Percentiles rank a stretch among this genome's conserved stretches.
Conservation (phyloP, 164 flowering plant species). For the Dillenia turbinata region DNA sequence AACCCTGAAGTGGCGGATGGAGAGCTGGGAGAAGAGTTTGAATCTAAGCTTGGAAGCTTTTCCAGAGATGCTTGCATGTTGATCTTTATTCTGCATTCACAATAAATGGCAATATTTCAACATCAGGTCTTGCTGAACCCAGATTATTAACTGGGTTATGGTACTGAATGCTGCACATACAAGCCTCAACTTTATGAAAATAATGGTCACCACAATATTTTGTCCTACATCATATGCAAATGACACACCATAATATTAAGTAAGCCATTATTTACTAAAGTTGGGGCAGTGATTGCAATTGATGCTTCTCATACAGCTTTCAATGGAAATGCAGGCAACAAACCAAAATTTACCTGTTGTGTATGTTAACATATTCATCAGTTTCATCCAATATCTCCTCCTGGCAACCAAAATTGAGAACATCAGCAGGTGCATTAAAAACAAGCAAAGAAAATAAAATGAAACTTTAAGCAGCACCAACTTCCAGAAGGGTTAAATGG, state of each 20-base stretch:
- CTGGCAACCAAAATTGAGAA: constrained; percentile 32
- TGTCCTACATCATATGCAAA: too few species aligned
- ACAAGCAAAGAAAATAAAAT: neutral
- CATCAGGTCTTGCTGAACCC: too few species aligned
- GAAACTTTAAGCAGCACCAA: neutral
- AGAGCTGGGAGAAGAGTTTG: constrained; percentile 20
- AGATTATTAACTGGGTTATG: too few species aligned
- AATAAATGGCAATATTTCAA: neutral
- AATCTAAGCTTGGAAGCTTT: constrained; percentile 17
- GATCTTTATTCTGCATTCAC: constrained; percentile 62
- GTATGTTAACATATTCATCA: constrained; percentile 88
- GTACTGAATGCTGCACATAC: too few species aligned
- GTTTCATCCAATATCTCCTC: constrained; percentile 98
- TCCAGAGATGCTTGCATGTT: constrained; percentile 78
- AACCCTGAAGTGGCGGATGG: constrained; percentile 11
- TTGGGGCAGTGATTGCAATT: neutral
- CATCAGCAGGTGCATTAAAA: constrained; percentile 2
- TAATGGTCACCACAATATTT: too few species aligned
- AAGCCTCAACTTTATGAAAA: too few species aligned
- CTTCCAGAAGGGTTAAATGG: too few species aligned
- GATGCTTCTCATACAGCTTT: too few species aligned
- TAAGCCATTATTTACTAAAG: neutral
- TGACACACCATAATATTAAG: too few species aligned
- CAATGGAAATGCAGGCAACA: too few species aligned
- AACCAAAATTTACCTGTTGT: constrained; percentile 57